A percentile compares a stretch with the other conserved stretches of the same genome.
Conservation (phyloP, 345 rosid species). For the Citrus trifoliata region DNA sequence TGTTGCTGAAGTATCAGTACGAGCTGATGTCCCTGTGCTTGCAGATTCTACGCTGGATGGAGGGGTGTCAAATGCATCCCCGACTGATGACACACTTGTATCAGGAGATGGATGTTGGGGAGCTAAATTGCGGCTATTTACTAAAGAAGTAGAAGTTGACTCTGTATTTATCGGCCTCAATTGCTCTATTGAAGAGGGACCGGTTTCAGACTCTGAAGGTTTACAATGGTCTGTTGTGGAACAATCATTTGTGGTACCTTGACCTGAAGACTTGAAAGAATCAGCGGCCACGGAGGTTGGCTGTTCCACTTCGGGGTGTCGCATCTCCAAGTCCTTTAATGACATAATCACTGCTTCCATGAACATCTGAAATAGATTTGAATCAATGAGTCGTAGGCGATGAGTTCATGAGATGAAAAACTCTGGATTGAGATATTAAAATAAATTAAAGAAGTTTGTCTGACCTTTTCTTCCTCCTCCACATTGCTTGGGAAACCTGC, state of each 20-base stretch:
- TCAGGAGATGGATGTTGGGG: conserved; percentile 29
- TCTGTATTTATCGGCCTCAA: conserved; percentile 27
- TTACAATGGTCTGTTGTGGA: conserved; percentile 22
- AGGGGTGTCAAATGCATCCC: conserved; percentile 18
- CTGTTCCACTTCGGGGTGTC: conserved; percentile 23
- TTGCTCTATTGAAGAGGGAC: conserved; percentile 29
- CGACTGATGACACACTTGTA: conserved; percentile 23
- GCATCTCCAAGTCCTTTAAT: conserved; percentile 55
- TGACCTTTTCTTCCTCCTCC: conserved; percentile 89
- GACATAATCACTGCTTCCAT: conserved; percentile 81
- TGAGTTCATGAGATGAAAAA: neutral
- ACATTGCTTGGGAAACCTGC: conserved; percentile 65
- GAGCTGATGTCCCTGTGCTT: conserved; percentile 28
- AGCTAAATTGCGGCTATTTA: conserved; percentile 19
- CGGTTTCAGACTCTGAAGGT: conserved; percentile 39
- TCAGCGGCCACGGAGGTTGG: conserved; percentile 20
- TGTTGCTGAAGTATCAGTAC: conserved; percentile 33
- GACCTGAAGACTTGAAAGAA: conserved; percentile 26
- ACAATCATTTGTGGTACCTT: conserved; percentile 19
- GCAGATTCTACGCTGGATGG: conserved; percentile 23
- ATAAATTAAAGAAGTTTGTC: conserved; percentile 1
- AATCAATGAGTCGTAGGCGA: neutral
- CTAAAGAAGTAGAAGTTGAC: conserved; percentile 24
- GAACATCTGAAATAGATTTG: conserved; percentile 58
- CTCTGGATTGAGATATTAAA: neutral